Conservation (phyloP, 108 stramenopile species). For the Phaeodactylum tricornutum region DNA sequence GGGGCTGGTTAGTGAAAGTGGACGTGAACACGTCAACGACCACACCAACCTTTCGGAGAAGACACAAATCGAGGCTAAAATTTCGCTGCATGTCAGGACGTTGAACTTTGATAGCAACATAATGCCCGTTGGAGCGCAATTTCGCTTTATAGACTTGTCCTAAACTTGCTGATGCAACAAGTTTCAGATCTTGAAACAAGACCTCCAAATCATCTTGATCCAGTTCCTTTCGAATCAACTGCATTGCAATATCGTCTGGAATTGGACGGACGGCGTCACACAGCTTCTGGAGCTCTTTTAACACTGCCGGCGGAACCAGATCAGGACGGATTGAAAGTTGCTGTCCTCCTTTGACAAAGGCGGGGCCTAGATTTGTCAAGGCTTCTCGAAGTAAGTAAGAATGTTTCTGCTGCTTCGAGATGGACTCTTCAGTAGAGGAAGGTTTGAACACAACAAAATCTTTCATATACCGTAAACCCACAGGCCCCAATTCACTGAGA, state of each 20-base stretch:
- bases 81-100: slow-evolving; percentile 63
- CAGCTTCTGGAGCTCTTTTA: slow-evolving; percentile 81
- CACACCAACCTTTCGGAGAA: slow-evolving; percentile 47
- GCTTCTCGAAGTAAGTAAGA: slow-evolving; percentile 40
- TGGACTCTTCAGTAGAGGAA: neutral
- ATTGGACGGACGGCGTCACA: slow-evolving; percentile 91
- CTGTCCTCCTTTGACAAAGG: slow-evolving; percentile 90
- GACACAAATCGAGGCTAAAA: slow-evolving; percentile 74
- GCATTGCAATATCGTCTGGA: slow-evolving; percentile 69
- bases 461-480: slow-evolving; percentile 19
- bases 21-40: slow-evolving; percentile 45
- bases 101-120: slow-evolving; percentile 84
- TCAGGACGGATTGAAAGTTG: slow-evolving; percentile 89
- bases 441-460: slow-evolving; percentile 23
- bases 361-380: slow-evolving; percentile 84
- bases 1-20: slow-evolving; percentile 48
- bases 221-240: slow-evolving; percentile 49
- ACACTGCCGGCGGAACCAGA: slow-evolving; percentile 73
- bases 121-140: slow-evolving; percentile 13
- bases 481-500: slow-evolving; percentile 35
- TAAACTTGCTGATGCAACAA: slow-evolving; percentile 77
- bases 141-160: slow-evolving; percentile 74
- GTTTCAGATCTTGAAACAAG: slow-evolving; percentile 28
- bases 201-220: neutral
- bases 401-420: slow-evolving; percentile 12